Conservation (phyloP, 2,329 filamentous ascomycete genomes). For the Fonsecaea pedrosoi region DNA sequence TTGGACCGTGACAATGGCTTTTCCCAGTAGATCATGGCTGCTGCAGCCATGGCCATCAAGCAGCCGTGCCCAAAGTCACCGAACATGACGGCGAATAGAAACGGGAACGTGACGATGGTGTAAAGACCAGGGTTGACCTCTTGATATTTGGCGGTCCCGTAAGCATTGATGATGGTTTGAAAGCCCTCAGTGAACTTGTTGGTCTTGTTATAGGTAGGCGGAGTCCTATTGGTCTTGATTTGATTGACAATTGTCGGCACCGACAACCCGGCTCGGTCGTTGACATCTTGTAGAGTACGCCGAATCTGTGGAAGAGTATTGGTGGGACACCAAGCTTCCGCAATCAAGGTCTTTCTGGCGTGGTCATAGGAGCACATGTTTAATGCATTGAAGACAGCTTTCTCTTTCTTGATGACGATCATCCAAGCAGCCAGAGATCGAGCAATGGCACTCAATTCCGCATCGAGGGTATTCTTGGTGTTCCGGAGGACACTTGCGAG, state of each 20-base stretch:
- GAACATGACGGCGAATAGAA: constrained; percentile 99
- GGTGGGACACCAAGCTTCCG: constrained; percentile 95
- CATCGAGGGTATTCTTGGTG: constrained; percentile 91
- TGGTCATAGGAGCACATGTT: constrained; percentile 98
- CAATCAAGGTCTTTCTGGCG: constrained; percentile 92
- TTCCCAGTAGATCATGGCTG: constrained; percentile 97
- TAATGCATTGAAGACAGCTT: constrained; percentile 92
- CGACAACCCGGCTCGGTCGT: constrained; percentile 92
- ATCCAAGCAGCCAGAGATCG: constrained; percentile 95
- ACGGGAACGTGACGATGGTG: constrained; percentile 97
- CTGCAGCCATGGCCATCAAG: constrained; percentile 82
- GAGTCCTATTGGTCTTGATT: constrained; percentile 95
- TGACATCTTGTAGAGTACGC: constrained; percentile 93
- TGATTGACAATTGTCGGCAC: constrained; percentile 98
- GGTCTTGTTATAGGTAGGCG: constrained; percentile 95
- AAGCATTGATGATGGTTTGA: constrained; percentile 98
- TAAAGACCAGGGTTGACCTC: constrained; percentile 96
- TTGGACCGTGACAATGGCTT: constrained; percentile 82
- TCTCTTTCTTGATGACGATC: constrained; percentile 97
- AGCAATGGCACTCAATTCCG: constrained; percentile 90
- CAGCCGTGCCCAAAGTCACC: constrained; percentile 94
- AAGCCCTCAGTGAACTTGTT: constrained; percentile 99
- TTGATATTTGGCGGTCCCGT: constrained; percentile 95
- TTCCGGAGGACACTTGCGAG: constrained; percentile 91
- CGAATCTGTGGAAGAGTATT: constrained; percentile 89